A percentile compares a stretch with the other conserved stretches of the same genome.
Conservation (phyloP, 2,329 filamentous ascomycete species). For the Verticillium isaacii region DNA sequence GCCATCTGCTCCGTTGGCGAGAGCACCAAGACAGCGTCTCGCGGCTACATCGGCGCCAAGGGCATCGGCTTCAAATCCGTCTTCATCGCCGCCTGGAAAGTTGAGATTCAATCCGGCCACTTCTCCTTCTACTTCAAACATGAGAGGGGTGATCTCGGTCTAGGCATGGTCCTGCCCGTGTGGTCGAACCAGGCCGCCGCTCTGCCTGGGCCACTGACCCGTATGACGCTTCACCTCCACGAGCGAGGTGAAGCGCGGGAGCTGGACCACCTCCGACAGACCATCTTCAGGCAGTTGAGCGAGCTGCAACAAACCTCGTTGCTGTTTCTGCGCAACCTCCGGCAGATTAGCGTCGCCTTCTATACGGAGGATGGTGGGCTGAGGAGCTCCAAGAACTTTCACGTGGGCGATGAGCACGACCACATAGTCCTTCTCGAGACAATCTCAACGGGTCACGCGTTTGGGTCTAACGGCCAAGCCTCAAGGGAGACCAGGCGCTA, state of each 20-base stretch:
- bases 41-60: conserved; percentile 44
- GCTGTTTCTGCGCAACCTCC: conserved; percentile 36
- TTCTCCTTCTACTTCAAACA: conserved; percentile 41
- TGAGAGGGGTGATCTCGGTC: conserved; percentile 31
- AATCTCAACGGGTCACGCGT: neutral
- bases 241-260: conserved; percentile 15
- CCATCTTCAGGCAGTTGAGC: conserved; percentile 27
- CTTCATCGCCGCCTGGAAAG: conserved; percentile 39
- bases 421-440: conserved; percentile 6
- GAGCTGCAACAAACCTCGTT: conserved; percentile 32
- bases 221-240: conserved; percentile 32
- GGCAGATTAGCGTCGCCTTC: conserved; percentile 23
- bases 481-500: conserved; percentile 15
- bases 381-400: conserved; percentile 5
- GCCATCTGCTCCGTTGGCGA: conserved; percentile 40
- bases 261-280: conserved; percentile 12
- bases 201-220: conserved; percentile 18
- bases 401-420: conserved; percentile 1
- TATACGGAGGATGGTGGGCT: conserved; percentile 14
- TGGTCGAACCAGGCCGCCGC: conserved; percentile 27
- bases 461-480: neutral
- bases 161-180: conserved; percentile 45
- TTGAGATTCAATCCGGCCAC: conserved; percentile 36
- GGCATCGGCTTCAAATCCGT: conserved; percentile 49
- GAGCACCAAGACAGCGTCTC: conserved; percentile 37